Evolutionary conservation across 495 filamentous ascomycete genomes (phyloP).

Genomic region (Elasticomyces elasticus): DNA sequence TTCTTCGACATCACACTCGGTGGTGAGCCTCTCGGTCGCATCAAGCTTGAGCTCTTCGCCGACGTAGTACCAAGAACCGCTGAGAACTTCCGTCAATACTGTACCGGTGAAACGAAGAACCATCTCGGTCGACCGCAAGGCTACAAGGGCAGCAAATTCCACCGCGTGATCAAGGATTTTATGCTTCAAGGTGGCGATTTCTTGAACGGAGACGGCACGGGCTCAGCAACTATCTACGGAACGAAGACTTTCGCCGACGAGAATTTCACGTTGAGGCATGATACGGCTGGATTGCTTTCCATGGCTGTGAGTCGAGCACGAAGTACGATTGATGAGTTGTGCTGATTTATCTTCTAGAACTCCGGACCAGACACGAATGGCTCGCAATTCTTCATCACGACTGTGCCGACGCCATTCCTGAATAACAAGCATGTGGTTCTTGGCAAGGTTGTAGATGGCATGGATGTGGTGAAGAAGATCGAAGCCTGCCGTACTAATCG

Average conservation of each 20-base stretch:
- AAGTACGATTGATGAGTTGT: neutral
- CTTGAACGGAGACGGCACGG: conserved; percentile 85
- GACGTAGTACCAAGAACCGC: conserved; percentile 77
- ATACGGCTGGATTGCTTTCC: conserved; percentile 65
- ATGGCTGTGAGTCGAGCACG: conserved; percentile 64
- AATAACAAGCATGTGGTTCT: conserved; percentile 95
- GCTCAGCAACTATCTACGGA: conserved; percentile 78
- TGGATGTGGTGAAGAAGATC: conserved; percentile 82
- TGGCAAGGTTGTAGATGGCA: conserved; percentile 78
- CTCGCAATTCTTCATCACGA: conserved; percentile 95
- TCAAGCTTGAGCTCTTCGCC: conserved; percentile 90
- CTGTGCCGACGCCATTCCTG: conserved; percentile 73
- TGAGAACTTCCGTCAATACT: conserved; percentile 96
- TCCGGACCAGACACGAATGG: conserved; percentile 90
- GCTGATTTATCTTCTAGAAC: conserved; percentile 47
- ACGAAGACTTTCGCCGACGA: conserved; percentile 75
- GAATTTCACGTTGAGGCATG: conserved; percentile 74
- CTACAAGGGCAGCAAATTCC: conserved; percentile 91
- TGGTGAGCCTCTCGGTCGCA: conserved; percentile 85
- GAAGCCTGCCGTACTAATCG: conserved; percentile 75
- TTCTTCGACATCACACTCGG: conserved; percentile 93
- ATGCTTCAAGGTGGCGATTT: conserved; percentile 98
- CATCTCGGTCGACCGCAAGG: conserved; percentile 71
- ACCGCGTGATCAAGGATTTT: conserved; percentile 91
- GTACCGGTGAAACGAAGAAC: conserved; percentile 86